Conservation (phyloP, 2,329 filamentous ascomycete species). For the Cercospora citrullina region DNA sequence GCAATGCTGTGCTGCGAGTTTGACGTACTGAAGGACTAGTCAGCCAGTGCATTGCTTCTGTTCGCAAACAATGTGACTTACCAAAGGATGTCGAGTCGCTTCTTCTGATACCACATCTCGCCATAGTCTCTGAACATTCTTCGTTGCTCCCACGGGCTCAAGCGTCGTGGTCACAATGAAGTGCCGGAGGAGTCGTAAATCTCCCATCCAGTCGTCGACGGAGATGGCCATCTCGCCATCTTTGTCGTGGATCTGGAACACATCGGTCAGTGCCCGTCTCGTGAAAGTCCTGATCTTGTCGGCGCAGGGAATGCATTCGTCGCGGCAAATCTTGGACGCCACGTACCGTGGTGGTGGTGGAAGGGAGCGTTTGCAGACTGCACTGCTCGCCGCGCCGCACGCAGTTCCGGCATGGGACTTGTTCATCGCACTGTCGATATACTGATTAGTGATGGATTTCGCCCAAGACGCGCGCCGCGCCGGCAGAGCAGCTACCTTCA, state of each 20-base stretch:
- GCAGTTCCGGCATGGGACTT: constrained; percentile 21
- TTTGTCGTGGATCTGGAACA: not conserved
- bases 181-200: constrained; percentile 19
- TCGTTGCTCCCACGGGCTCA: constrained; percentile 9
- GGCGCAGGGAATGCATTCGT: not conserved
- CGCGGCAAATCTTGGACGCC: too few species aligned
- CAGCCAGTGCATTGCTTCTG: not conserved
- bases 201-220: constrained; percentile 22
- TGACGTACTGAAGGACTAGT: not conserved
- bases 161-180: constrained; percentile 15
- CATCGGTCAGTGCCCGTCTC: too few species aligned
- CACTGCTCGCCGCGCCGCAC: constrained; percentile 19
- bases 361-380: constrained; percentile 12
- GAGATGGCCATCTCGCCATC: not conserved
- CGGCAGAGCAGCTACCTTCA: constrained; percentile 12
- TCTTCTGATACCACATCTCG: constrained; percentile 20
- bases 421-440: constrained; percentile 17
- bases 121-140: constrained; percentile 16
- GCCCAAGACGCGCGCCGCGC: too few species aligned
- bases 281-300: too few species aligned
- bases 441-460: too few species aligned
- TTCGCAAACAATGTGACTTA: not conserved
- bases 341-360: constrained; percentile 21
- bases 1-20: not conserved
- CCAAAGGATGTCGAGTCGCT: constrained; percentile 18